phyloP scores from a whole-genome alignment of 163 green algal species.

The Scenedesmus sp. region DNA sequence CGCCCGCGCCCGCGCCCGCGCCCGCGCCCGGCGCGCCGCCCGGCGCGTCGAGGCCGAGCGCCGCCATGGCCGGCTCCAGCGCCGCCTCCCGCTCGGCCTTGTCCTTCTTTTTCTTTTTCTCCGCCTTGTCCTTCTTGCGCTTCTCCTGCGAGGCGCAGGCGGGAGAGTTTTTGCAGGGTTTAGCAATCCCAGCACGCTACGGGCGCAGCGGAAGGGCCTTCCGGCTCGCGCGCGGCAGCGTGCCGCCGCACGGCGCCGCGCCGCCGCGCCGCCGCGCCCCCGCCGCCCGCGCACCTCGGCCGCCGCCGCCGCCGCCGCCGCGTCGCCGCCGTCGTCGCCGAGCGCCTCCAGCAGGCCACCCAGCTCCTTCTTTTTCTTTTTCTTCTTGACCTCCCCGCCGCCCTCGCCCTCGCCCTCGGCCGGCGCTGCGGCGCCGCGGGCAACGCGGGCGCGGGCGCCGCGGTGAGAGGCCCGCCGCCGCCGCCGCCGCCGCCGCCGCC shows the following conservation, averaged over 20 bases:
- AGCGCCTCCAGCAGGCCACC: constrained; percentile 57
- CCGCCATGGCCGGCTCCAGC: constrained; percentile 5
- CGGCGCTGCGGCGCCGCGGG: too few species aligned
- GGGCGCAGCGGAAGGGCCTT: too few species aligned
- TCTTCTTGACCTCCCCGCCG: constrained; percentile 66
- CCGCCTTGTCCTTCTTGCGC: constrained; percentile 64
- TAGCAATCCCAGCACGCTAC: too few species aligned
- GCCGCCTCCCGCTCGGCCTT: constrained; percentile 22
- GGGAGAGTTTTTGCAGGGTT: too few species aligned
- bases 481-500: too few species aligned
- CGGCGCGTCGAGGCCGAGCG: constrained; percentile 35
- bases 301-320: constrained; percentile 1
- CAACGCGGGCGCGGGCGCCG: too few species aligned
- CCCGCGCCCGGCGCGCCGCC: too few species aligned
- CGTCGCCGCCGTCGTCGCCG: constrained; percentile 36
- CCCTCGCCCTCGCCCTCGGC: constrained; percentile 28
- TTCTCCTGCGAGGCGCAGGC: constrained; percentile 49
- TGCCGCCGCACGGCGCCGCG: too few species aligned
- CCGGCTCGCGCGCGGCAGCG: too few species aligned
- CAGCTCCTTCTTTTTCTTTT: constrained; percentile 67
- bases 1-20: constrained; percentile 51
- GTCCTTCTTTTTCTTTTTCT: constrained; percentile 59
- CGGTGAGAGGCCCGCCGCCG: too few species aligned
- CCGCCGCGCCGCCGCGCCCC: too few species aligned
- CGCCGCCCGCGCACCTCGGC: background rate